A percentile compares a stretch with the other conserved stretches of the same genome.
Evolutionary conservation across 441 rosid species (phyloP).

Genomic region (Caryocar brasiliense): DNA sequence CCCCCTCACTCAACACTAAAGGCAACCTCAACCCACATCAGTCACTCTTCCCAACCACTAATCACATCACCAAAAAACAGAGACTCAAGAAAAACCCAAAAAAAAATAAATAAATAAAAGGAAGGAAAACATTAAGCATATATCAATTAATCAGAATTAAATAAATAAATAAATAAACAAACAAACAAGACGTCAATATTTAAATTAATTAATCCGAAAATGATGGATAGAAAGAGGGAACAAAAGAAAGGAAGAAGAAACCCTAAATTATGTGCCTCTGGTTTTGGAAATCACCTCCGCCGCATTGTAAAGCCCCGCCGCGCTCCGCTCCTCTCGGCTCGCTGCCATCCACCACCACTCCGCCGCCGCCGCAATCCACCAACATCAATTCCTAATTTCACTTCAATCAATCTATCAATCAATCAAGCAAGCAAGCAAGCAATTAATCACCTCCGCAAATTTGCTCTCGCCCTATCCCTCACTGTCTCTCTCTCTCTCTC

Average conservation of each 20-base stretch:
- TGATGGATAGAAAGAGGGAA: constrained; percentile 6
- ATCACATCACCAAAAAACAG: not conserved
- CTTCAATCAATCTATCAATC: too few relatives aligned
- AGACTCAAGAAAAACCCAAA: not conserved
- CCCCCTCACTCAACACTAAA: constrained; percentile 31
- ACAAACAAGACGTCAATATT: not conserved
- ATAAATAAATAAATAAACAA: not conserved
- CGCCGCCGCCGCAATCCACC: constrained; percentile 22
- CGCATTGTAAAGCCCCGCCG: constrained; percentile 31
- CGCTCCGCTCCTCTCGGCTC: constrained; percentile 19
- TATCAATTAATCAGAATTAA: constrained; percentile 7
- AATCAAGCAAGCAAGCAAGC: too few relatives aligned
- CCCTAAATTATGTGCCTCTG: constrained; percentile 39
- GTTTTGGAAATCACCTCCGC: constrained; percentile 26
- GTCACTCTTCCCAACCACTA: constrained; percentile 1
- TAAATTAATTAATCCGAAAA: not conserved
- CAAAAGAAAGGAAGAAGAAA: constrained; percentile 17
- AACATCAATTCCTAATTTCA: constrained; percentile 11
- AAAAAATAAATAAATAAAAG: not conserved
- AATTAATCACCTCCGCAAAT: too few relatives aligned
- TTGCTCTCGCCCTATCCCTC: too few relatives aligned
- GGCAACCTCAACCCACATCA: constrained; percentile 17
- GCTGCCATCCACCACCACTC: constrained; percentile 19
- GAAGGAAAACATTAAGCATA: constrained; percentile 1
- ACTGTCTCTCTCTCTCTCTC: too few relatives aligned